These are phyloP conservation scores for Fusarium heterosporum DNA, from an alignment of 2,329 filamentous ascomycete species.

Conservation along the genomic window DNA sequence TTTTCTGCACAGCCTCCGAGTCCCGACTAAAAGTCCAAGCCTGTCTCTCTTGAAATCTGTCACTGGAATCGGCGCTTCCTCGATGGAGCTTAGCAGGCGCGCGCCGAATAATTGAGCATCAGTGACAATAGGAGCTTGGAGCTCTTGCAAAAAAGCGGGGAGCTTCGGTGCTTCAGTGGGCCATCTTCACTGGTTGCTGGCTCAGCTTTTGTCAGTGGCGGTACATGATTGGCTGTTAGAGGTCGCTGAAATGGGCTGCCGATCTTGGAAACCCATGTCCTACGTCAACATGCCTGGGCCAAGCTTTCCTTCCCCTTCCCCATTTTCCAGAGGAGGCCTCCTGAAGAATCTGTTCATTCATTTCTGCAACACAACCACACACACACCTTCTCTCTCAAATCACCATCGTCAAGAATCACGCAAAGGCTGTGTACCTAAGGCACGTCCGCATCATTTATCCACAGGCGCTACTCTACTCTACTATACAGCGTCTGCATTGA, in stretches of 20 bases:
- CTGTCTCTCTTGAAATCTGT: slow-evolving; percentile 3
- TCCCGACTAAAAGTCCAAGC: slow-evolving; percentile 3
- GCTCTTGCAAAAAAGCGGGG: slow-evolving; percentile 22
- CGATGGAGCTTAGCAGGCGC: slow-evolving; percentile 15
- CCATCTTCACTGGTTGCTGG: slow-evolving; percentile 14
- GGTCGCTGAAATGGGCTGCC: background rate
- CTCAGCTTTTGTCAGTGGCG: slow-evolving; percentile 3
- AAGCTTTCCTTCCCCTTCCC: slow-evolving; percentile 3
- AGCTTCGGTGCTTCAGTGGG: slow-evolving; percentile 9
- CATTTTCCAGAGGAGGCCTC: slow-evolving; percentile 29
- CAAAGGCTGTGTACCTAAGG: slow-evolving; percentile 19
- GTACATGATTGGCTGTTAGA: background rate
- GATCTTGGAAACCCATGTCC: slow-evolving; percentile 33
- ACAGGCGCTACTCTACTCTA: background rate
- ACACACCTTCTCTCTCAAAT: slow-evolving; percentile 2
- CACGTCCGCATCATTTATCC: slow-evolving; percentile 9
- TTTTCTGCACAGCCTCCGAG: slow-evolving; percentile 19
- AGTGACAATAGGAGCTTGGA: slow-evolving; percentile 35
- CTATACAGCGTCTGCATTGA: background rate
- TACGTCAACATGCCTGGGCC: slow-evolving; percentile 33
- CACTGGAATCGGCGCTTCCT: slow-evolving; percentile 30
- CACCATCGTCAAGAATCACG: slow-evolving; percentile 6
- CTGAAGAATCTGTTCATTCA: slow-evolving; percentile 18
- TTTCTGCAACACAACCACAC: slow-evolving; percentile 30
- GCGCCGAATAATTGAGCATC: slow-evolving; percentile 31